Percentiles rank a stretch among this genome's conserved stretches.
Conservation (phyloP, 176 grass and related monocot genomes). For the Raddia distichophylla region DNA sequence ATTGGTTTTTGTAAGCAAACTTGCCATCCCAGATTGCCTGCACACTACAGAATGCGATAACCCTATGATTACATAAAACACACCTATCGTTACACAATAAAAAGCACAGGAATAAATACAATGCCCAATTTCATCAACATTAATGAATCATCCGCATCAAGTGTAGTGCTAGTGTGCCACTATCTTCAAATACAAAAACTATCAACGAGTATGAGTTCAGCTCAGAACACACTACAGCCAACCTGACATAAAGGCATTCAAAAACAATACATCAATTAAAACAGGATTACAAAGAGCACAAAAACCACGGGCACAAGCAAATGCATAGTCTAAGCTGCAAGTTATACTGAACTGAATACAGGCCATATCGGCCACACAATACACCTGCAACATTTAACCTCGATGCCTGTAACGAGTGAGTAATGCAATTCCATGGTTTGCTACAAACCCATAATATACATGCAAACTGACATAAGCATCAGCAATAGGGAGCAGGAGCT, state of each 20-base stretch:
- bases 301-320: neutral
- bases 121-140: neutral
- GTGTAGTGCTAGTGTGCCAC: neutral
- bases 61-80: neutral
- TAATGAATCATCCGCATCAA: neutral
- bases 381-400: neutral
- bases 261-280: neutral
- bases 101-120: neutral
- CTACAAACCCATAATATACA: neutral
- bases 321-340: neutral
- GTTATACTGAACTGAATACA: neutral
- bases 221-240: neutral
- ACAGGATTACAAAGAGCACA: neutral
- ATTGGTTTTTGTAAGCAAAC: neutral
- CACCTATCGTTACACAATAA: neutral
- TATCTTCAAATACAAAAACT: neutral
- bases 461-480: neutral
- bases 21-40: neutral
- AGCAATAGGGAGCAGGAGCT: slow-evolving; percentile 11
- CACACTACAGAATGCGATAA: neutral
- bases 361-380: neutral
- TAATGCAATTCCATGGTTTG: neutral
- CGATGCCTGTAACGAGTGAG: neutral
- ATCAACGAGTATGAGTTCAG: neutral
- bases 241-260: neutral